Base-by-base conservation (phyloP, 805 yeast species). In the Candida golubevii region DNA sequence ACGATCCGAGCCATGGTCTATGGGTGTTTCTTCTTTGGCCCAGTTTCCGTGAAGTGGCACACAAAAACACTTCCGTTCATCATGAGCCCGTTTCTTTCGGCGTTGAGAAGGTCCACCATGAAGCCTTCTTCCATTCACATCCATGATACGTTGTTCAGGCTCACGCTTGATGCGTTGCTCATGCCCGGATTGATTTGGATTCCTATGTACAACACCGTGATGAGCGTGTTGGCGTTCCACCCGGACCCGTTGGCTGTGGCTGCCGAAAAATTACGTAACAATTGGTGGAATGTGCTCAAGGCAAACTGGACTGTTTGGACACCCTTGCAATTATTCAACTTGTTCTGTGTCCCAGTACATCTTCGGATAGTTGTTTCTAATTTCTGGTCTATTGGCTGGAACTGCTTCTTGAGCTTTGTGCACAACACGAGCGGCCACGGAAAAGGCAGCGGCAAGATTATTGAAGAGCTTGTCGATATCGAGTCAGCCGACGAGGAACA, bases 361-460 rank as follows among this genome's bases (percentile, higher is more conserved):
- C 57, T 66, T 34, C 54, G 75, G 39, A 59, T 67, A 12, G 66
- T 69, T 12, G 58, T 65, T 18, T 50, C 71, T 18, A 70, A 70
- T 45, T 35, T 67, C 9, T 67, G 71, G 66, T 66, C 72, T 7
- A 59, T 68, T 18, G 70, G 71, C 26, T 70, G 75, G 75, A 69
- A 65, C 49, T 63, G 69, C 35, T 70, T 60, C 55, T 65, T 70
- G 58, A 69, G 74, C 51, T 66, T 59, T 43, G 61, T 67, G 44
- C 88, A 85, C 51, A 71, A 80, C 38, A 66, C 71, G 12, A 55
- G 59, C 47, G 66, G 69, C 8, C 73, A 66, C 41, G 72, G 69
- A 26, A 63, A 65, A 47, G 67, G 66, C 9, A 61, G 66, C 39
- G 70, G 69, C n/a, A 54, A 58, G 39, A 45, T 49, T 31, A 47